These are phyloP conservation scores for Hibiscus mutabilis DNA, from an alignment of 345 rosid genomes.

Conservation along the genomic window DNA sequence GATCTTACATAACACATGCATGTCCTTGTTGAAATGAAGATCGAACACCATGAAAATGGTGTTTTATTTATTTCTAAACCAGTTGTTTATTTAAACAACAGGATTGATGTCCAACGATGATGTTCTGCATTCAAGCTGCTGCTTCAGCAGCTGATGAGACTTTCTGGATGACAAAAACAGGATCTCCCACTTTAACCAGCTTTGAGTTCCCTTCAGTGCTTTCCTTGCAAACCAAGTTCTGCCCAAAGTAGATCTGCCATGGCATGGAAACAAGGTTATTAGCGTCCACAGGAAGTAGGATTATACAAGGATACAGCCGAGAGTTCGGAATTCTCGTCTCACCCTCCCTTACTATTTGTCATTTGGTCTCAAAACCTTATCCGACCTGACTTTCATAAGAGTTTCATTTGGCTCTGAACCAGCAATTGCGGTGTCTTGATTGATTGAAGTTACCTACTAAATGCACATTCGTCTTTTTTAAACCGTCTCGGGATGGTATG, in stretches of 20 bases:
- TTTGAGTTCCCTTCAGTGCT: conserved; percentile 28
- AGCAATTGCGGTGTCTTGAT: conserved; percentile 55
- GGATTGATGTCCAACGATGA: neutral
- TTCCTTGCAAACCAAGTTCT: conserved; percentile 65
- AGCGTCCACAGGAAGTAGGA: neutral
- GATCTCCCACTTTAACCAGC: conserved; percentile 58
- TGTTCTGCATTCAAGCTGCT: conserved; percentile 37
- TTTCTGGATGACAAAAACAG: conserved; percentile 43
- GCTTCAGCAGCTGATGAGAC: conserved; percentile 66
- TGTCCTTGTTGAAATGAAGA: neutral
- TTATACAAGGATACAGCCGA: neutral
- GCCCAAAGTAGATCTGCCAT: conserved; percentile 76
- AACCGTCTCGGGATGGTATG: neutral
- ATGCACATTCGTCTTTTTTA: neutral
- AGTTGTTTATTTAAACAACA: neutral
- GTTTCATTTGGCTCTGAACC: conserved; percentile 68
- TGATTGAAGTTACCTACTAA: conserved; percentile 56
- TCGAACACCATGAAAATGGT: neutral
- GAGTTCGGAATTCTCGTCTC: conserved; percentile 11
- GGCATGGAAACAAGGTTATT: neutral
- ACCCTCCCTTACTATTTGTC: conserved; percentile 64
- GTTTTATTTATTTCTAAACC: neutral
- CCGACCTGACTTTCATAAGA: conserved; percentile 51
- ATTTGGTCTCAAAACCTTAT: conserved; percentile 56
- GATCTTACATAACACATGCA: neutral